Base-by-base conservation (phyloP, 148 eudicot species). In the Rhododendron henanense region DNA sequence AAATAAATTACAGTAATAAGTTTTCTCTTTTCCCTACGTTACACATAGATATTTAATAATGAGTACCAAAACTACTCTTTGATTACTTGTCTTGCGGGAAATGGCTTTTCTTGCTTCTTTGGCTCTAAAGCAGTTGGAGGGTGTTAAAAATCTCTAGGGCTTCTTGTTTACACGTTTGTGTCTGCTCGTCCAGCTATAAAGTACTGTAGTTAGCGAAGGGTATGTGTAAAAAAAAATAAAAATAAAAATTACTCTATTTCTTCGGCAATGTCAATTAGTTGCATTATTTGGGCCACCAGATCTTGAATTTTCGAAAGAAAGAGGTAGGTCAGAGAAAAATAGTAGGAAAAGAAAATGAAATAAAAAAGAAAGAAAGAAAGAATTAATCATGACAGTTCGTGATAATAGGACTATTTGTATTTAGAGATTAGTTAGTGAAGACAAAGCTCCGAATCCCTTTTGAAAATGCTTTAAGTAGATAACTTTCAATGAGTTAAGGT, bases 71-170 rank as follows among this genome's bases (percentile, higher is more conserved):
- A 41, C 65, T 41, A n/a, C 37, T 63, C 14, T 65, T 63, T 37
- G 51, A 33, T 83, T 44, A 44, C 85, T 83, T 69, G 44, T 83
- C 78, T 67, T 25, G 45, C 18, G n/a, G 78, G 59, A 28, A 83
- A 83, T 67, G 78, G 69, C 55, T 69, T n/a, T 69, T 67, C 82
- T 79, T 79, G 59, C 37, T 79, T 35, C 39, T 50, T 79, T 79
- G 23, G 23, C 35, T 48, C 5, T 50, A 79, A 3, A 50, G 61
- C 37, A 50, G 51, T 6, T 50, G 82, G 81, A 13, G 59, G 82
- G 39, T 28, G 37, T 48, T 14, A 50, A 25, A 69, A n/a, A 15
- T 78, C 55, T 78, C 13, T 23, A n/a, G 50, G 55, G 31, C 81
- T 78, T 78, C 81, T 45, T 78, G 53, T 78, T 78, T 78, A 78